Evolutionary conservation across 352 stramenopile genomes (phyloP).

Genomic region (Bremia lactucae): DNA sequence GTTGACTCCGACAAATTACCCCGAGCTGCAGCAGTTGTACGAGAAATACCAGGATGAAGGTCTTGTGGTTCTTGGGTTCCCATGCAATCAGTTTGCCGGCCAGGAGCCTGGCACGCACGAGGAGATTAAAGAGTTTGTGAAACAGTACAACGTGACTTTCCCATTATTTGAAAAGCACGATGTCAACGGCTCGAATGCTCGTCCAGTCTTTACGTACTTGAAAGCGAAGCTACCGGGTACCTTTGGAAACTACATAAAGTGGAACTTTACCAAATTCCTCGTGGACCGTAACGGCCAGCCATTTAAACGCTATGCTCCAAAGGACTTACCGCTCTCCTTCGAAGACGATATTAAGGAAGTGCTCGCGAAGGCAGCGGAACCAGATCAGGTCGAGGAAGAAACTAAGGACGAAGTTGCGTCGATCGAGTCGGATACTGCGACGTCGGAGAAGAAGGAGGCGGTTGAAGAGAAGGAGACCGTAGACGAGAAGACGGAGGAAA

Average conservation of each 20-base stretch:
- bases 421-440: constrained; percentile 9
- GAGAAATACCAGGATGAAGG: constrained; percentile 60
- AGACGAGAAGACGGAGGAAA: neutral
- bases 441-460: constrained; percentile 4
- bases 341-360: constrained; percentile 39
- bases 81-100: constrained; percentile 82
- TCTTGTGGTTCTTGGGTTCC: constrained; percentile 70
- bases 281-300: constrained; percentile 82
- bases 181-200: constrained; percentile 74
- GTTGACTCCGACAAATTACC: constrained; percentile 79
- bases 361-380: constrained; percentile 20
- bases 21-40: constrained; percentile 63
- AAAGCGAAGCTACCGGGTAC: constrained; percentile 61
- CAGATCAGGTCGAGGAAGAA: constrained; percentile 18
- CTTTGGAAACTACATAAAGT: constrained; percentile 73
- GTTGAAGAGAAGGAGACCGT: neutral
- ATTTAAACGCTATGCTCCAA: constrained; percentile 61
- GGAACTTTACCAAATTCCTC: constrained; percentile 89
- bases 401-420: constrained; percentile 9
- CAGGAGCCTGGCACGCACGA: constrained; percentile 58
- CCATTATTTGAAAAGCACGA: constrained; percentile 73
- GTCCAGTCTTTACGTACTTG: constrained; percentile 79
- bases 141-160: constrained; percentile 38
- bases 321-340: constrained; percentile 57
- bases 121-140: constrained; percentile 57